Evolutionary conservation across 106 monocot genomes (phyloP), one percentile per base, ranked within the genome.

Genomic region (Dioscorea alata): DNA sequence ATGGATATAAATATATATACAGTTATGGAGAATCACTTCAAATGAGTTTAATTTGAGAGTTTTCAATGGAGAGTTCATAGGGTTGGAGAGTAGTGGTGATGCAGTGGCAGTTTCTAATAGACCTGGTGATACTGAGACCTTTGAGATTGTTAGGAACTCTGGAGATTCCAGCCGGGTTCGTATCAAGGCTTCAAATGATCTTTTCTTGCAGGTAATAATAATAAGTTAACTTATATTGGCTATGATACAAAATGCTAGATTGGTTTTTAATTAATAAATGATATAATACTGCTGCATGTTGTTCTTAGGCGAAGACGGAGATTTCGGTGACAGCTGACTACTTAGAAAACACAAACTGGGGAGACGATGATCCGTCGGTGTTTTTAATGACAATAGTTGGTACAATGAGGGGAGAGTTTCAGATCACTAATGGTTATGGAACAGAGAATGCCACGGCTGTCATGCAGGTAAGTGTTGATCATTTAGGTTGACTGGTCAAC

Each of bases 401-500:
- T 5, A 31, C 16, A 1, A 6, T 83, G 75, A 64, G 76, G 23
- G 90, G 90, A 50, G 86, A 90, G 83, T 86, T 76, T 60, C 83
- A 90, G 35, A 34, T 90, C 49, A 83, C 83, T 4, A 90, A 86
- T 76, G 90, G 83, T 28, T 86, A 83, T 73, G 90, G 90, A 32
- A 19, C 66, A 14, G 69, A 70, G 0, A 77, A 78, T 10, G 86
- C 86, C 23, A 13, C 75, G 0, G 8, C 71, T 17, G 56, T 90
- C 8, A 50, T 90, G 75, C 71, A 19, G 57, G 90, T 90, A 60
- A 68, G 70, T 19, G 7, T 49, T 66, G 18, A 48, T 49, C 19
- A 1, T 0, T 22, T 18, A 0, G 33, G 24, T 64, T 64, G 64
- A 64, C 49, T 16, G 18, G 15, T 54, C 42, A 42, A 42, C 42